phyloP scores from a whole-genome alignment of 2,329 filamentous ascomycete genomes.

The Trichoderma cornu-damae region DNA sequence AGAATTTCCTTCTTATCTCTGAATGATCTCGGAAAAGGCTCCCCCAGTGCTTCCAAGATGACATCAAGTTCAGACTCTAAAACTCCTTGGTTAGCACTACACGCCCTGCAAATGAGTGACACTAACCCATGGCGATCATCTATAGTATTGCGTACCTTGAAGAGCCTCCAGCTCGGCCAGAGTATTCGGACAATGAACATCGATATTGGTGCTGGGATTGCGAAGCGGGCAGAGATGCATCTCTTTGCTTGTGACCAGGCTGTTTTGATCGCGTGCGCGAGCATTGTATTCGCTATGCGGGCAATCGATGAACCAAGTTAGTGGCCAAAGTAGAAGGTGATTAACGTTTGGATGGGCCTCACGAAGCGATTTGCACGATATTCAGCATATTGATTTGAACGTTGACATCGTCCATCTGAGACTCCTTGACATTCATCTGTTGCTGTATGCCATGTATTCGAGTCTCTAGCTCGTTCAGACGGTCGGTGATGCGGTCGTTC shows the following conservation, averaged over 20 bases:
- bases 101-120: neutral
- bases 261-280: neutral
- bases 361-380: neutral
- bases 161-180: neutral
- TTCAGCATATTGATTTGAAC: neutral
- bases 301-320: neutral
- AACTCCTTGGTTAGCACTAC: neutral
- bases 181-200: neutral
- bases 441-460: too few species aligned
- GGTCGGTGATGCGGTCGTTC: too few species aligned
- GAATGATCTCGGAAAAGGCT: neutral
- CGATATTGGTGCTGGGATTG: neutral
- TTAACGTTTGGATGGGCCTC: neutral
- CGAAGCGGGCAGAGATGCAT: neutral
- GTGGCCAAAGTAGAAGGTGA: neutral
- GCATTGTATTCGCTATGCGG: neutral
- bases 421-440: too few species aligned
- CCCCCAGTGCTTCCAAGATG: neutral
- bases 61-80: neutral
- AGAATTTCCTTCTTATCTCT: neutral
- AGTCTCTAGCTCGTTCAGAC: too few species aligned
- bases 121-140: too few species aligned
- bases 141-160: neutral
- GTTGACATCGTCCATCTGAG: neutral
- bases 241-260: neutral